Percentiles rank a stretch among this genome's conserved stretches.
Conservation (phyloP, 371 early-diverging fungal genomes). For the Mucor velutinosus region DNA sequence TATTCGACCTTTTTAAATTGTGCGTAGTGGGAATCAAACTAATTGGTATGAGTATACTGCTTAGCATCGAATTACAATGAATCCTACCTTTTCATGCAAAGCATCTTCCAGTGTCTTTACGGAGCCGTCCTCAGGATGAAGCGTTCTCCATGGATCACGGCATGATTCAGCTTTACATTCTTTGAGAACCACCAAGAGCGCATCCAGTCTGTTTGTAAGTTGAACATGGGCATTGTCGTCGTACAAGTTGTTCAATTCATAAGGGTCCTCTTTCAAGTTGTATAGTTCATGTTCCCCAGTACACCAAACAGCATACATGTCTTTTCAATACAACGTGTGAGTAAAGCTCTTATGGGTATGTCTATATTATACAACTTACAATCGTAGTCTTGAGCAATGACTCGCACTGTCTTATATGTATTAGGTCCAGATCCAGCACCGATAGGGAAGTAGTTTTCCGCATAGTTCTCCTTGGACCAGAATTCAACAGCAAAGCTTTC, state of each 20-base stretch:
- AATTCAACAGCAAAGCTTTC: slow-evolving; percentile 68
- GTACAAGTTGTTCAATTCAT: slow-evolving; percentile 58
- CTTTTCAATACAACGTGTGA: background rate
- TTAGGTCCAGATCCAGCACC: slow-evolving; percentile 25
- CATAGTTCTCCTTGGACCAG: slow-evolving; percentile 43
- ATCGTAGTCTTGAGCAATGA: slow-evolving; percentile 56
- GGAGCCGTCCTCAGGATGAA: slow-evolving; percentile 40
- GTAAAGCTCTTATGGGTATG: background rate
- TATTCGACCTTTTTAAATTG: slow-evolving; percentile 34
- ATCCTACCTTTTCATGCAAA: slow-evolving; percentile 25
- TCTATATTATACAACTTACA: slow-evolving; percentile 19
- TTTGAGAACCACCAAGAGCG: slow-evolving; percentile 55
- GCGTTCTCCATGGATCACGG: slow-evolving; percentile 60
- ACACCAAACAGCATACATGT: slow-evolving; percentile 64
- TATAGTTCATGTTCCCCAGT: slow-evolving; percentile 68
- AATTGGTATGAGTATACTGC: background rate
- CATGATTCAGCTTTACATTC: slow-evolving; percentile 60
- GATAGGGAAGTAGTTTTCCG: slow-evolving; percentile 27
- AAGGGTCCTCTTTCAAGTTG: slow-evolving; percentile 60
- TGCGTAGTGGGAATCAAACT: slow-evolving; percentile 38
- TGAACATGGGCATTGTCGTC: slow-evolving; percentile 3
- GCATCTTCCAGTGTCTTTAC: slow-evolving; percentile 40
- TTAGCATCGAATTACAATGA: background rate
- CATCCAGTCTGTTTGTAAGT: slow-evolving; percentile 60
- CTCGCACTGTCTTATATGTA: slow-evolving; percentile 63